Evolutionary conservation across 768 basidiomycete species (phyloP), one percentile per base, ranked within the genome.

Genomic region (Boletus vinaceobasis): DNA sequence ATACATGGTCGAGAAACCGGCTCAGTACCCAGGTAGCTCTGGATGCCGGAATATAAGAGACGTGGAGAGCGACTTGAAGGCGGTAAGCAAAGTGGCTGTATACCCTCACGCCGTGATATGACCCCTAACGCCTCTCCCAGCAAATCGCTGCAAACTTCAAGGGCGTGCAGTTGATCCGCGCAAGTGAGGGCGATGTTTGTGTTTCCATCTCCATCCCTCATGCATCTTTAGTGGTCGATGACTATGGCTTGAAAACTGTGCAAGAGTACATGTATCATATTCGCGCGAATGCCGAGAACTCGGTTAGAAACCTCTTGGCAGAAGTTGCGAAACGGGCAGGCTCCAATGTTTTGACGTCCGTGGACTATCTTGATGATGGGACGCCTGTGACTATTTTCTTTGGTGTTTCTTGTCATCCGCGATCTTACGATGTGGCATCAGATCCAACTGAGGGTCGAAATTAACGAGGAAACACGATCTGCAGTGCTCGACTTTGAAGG

Each of bases 111-210:
- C 26, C 6, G 32, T 7, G 2, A 23, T 23, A 23, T 36, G 36
- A 19, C 27, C 27, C 6, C 50, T 51, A 23, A 62, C 14, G 1
- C 8, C 7, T 19, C 15, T 33, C 2, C 4, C 43, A 93, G 90
- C 93, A 95, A 91, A 87, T 95, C 58, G 91, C 93, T 2, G 92
- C 93, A 7, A 97, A 97, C 67, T 83, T 93, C 71, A 94, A 95
- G 73, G 95, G 93, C 13, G 84, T 91, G 33, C 87, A 90, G 60
- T 78, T 94, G 4, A 86, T 96, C 56, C 87, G 88, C 63, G 83
- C 85, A 43, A 82, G 90, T 91, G 67, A 57, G 82, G 65, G n/a
- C 4, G 21, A 29, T 31, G 14, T 11, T 21, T 52, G 9, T 45
- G 39, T 19, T 37, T 58, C 10, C 40, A 51, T 60, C 38, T 14